Evolutionary conservation across 441 rosid genomes (phyloP), one percentile per base, ranked within the genome.

Genomic region (Metrosideros polymorpha): DNA sequence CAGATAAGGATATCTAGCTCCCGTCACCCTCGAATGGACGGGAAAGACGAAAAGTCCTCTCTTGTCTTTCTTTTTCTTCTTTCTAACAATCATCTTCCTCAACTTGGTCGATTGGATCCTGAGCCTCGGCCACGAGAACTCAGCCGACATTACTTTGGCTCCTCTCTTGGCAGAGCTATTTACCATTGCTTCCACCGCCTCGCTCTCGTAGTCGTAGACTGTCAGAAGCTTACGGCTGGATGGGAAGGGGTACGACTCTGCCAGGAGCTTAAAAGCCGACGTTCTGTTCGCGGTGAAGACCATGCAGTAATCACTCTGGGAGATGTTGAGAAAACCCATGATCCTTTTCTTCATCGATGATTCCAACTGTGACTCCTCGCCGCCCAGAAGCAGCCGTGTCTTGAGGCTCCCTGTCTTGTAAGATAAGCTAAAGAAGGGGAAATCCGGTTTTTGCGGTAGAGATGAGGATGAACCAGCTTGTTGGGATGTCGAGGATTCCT

Each of bases 81-180:
- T 95, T 59, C 92, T 75, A 27, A 86, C 92, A 14, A 97, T 75
- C 94, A 94, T 91, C 84, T 94, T 90, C 85, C 88, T 94, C 90
- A 97, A 84, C 83, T 93, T 97, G 57, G 92, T 88, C 4, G 98
- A 91, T 82, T 93, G 91, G 83, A 97, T 92, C 90, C 93, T 92
- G 88, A 96, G 91, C 86, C 95, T 90, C 39, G 99, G 98, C 99
- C 99, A 97, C 42, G 96, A 90, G 90, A 97, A 97, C 84, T 97
- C 98, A 0, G 98, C 98, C 24, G 98, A 91, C 95, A 92, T 89
- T 71, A 92, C 92, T 79, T 88, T 85, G 25, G 95, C 99, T 85
- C 98, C 98, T 88, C 92, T 94, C 90, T 92, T 94, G 91, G 93
- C 94, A 1, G 98, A 93, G 86, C 92, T 88, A 52, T 88, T 90